Percentiles rank a stretch among this genome's conserved stretches.
phyloP scores from a whole-genome alignment of 371 early-diverging fungal genomes.

The Rozella allomycis region DNA sequence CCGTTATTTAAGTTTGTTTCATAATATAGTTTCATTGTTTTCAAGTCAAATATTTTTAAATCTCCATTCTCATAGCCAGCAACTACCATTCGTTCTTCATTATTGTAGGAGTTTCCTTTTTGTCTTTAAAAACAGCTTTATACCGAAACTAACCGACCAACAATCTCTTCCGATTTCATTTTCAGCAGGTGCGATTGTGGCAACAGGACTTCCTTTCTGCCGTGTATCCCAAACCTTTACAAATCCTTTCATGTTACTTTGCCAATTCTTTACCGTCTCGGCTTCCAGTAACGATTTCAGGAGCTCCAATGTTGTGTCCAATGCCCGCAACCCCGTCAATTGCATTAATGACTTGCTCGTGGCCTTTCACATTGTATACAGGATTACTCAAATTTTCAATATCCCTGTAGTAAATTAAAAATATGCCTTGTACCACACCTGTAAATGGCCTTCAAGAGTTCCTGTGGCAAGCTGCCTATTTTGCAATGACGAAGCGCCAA shows the following conservation, averaged over 20 bases:
- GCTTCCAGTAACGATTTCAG: conserved; percentile 48
- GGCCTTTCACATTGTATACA: conserved; percentile 33
- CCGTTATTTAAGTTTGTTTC: conserved; percentile 50
- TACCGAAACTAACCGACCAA: conserved; percentile 54
- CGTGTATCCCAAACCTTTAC: conserved; percentile 63
- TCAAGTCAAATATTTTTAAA: conserved; percentile 43
- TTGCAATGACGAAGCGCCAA: conserved; percentile 30
- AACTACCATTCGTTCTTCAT: conserved; percentile 26
- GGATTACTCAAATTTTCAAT: conserved; percentile 39
- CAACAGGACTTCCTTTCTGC: conserved; percentile 38
- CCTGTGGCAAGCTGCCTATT: conserved; percentile 44
- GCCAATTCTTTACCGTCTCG: conserved; percentile 31
- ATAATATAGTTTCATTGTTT: conserved; percentile 34
- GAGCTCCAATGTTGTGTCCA: conserved; percentile 23
- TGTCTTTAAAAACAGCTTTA: not conserved
- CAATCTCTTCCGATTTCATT: conserved; percentile 29
- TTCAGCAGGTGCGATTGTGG: conserved; percentile 29
- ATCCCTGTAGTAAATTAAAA: conserved; percentile 21
- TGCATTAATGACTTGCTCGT: conserved; percentile 46
- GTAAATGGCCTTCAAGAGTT: conserved; percentile 43
- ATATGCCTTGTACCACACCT: conserved; percentile 20
- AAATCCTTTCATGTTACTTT: conserved; percentile 10
- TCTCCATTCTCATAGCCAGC: conserved; percentile 65
- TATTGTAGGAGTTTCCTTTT: conserved; percentile 28
- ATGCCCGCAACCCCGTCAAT: conserved; percentile 42